Conservation (phyloP, 805 yeast genomes). For the Saccharomycopsis sp. region DNA sequence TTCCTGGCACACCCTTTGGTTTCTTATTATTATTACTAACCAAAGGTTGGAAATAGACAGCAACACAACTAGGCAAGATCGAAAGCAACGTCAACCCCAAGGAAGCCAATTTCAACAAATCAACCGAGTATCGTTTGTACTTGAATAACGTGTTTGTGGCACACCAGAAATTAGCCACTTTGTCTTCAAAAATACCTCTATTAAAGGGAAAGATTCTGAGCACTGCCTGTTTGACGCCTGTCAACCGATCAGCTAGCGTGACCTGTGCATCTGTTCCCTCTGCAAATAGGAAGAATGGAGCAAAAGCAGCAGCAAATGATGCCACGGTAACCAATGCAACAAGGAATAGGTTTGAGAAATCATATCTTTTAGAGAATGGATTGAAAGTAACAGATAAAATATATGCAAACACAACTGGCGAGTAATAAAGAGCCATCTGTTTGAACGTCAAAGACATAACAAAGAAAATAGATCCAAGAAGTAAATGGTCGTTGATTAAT, state of each 20-base stretch:
- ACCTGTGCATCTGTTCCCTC: conserved; percentile 20
- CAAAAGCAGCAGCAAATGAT: conserved; percentile 44
- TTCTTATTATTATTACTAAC: conserved; percentile 8
- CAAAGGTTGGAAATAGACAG: conserved; percentile 43
- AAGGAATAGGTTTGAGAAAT: conserved; percentile 49
- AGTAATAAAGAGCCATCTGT: conserved; percentile 92
- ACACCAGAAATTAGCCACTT: conserved; percentile 97
- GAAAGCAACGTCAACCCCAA: conserved; percentile 45
- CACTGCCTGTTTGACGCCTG: conserved; percentile 38
- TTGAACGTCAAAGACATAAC: conserved; percentile 76
- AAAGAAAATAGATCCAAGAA: conserved; percentile 70
- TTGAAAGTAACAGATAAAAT: conserved; percentile 36
- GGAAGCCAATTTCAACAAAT: conserved; percentile 55
- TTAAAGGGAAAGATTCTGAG: conserved; percentile 89
- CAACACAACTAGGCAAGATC: conserved; percentile 50
- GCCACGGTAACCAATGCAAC: conserved; percentile 59
- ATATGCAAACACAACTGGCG: conserved; percentile 82
- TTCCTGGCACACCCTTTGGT: conserved; percentile 22
- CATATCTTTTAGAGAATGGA: conserved; percentile 34
- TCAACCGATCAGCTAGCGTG: neutral
- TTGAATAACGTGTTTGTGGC: conserved; percentile 77
- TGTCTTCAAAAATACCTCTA: conserved; percentile 93
- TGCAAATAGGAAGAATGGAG: conserved; percentile 53
- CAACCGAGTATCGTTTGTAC: conserved; percentile 50
- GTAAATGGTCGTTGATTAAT: conserved; percentile 54